These are phyloP conservation scores for Antrodiella citrinella DNA, from an alignment of 768 basidiomycete genomes.

Conservation along the genomic window DNA sequence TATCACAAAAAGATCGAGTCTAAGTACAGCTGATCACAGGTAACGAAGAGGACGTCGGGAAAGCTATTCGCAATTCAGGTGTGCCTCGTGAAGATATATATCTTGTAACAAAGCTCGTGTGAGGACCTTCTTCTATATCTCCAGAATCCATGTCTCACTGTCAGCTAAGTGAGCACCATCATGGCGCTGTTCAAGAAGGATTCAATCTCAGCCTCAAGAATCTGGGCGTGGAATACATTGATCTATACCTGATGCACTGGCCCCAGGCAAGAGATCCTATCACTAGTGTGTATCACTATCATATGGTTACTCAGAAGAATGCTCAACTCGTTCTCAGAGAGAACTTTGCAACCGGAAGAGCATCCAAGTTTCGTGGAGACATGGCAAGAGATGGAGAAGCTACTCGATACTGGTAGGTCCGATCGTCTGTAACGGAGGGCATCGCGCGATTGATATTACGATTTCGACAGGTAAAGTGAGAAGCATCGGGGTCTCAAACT, in stretches of 20 bases:
- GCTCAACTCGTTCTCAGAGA: not conserved
- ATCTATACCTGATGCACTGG: slow-evolving; percentile 28
- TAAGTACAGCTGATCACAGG: not conserved
- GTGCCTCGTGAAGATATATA: not conserved
- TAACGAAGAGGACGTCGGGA: not conserved
- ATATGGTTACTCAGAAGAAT: slow-evolving; percentile 9
- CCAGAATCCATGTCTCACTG: not conserved
- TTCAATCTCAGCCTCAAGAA: slow-evolving; percentile 17
- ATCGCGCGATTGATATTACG: not conserved
- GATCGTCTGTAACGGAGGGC: not conserved
- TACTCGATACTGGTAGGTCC: slow-evolving; percentile 13
- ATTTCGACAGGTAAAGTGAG: slow-evolving; percentile 31
- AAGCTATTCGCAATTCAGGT: not conserved
- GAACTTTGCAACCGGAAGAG: slow-evolving; percentile 13
- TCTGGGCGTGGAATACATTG: slow-evolving; percentile 23
- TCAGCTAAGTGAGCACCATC: not conserved
- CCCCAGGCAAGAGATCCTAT: slow-evolving; percentile 25
- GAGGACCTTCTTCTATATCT: not conserved
- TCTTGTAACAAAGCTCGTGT: not conserved
- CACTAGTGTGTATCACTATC: slow-evolving; percentile 11
- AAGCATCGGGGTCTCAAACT: slow-evolving; percentile 51
- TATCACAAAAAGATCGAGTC: not conserved
- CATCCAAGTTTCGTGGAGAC: slow-evolving; percentile 12
- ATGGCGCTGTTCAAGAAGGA: not conserved
- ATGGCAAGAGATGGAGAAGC: slow-evolving; percentile 21